Conservation (phyloP, 2,329 filamentous ascomycete species). For the Nemania sp. region DNA sequence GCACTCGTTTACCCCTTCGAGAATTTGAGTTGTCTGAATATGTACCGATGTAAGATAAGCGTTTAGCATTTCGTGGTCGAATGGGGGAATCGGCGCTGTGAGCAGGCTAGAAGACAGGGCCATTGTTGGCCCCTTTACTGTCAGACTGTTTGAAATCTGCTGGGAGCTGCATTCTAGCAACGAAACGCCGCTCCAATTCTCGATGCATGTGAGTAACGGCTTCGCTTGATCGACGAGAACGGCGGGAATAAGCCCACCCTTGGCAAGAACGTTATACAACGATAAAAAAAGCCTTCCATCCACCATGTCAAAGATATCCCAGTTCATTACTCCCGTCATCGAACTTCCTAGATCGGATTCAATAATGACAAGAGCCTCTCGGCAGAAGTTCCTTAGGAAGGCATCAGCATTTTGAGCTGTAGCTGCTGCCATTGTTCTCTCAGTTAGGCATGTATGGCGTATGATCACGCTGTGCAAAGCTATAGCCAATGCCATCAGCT, state of each 20-base stretch:
- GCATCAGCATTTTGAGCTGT: not conserved
- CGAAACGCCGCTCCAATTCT: conserved; percentile 16
- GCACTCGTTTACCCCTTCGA: conserved; percentile 31
- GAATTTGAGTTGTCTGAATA: conserved; percentile 38
- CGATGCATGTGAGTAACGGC: conserved; percentile 12
- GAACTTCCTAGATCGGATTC: not conserved
- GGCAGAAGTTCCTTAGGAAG: conserved; percentile 25
- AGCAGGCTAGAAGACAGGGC: not conserved
- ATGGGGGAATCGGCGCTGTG: conserved; percentile 44
- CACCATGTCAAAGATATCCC: conserved; percentile 41
- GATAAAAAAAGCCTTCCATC: conserved; percentile 39
- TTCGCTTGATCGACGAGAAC: conserved; percentile 27
- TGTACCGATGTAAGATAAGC: conserved; percentile 48
- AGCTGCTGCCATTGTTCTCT: not conserved
- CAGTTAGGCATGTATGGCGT: conserved; percentile 7
- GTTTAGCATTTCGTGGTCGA: conserved; percentile 52
- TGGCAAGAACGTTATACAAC: conserved; percentile 4
- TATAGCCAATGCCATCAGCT: conserved; percentile 6
- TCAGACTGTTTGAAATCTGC: conserved; percentile 1
- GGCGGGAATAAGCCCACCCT: conserved; percentile 14
- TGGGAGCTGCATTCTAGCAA: conserved; percentile 4
- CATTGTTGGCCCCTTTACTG: not conserved
- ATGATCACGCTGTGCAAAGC: conserved; percentile 18
- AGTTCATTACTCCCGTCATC: conserved; percentile 12
- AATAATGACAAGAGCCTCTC: conserved; percentile 11